These are phyloP conservation scores for Ramichloridium luteum DNA, from an alignment of 2,329 filamentous ascomycete species.

Conservation along the genomic window DNA sequence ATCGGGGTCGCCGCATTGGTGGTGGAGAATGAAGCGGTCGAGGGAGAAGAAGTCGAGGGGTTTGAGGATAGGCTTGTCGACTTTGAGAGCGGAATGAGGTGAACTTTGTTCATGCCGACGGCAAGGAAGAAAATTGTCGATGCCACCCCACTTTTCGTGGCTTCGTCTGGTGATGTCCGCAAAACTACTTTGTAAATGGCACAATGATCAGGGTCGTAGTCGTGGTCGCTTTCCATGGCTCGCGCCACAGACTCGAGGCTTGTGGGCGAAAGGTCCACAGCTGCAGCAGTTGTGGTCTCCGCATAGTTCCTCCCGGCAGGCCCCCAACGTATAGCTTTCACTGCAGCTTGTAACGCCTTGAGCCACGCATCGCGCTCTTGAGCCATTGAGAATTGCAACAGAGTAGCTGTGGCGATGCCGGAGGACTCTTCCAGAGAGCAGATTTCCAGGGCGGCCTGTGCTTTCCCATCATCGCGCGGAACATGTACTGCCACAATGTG, in stretches of 20 bases:
- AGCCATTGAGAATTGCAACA: constrained; percentile 51
- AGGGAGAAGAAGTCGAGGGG: constrained; percentile 37
- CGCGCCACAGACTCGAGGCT: constrained; percentile 51
- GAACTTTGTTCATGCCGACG: constrained; percentile 56
- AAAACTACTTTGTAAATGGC: constrained; percentile 58
- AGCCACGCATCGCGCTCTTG: constrained; percentile 57
- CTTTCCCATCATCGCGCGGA: constrained; percentile 54
- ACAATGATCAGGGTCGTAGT: constrained; percentile 57
- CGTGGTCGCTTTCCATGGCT: constrained; percentile 51
- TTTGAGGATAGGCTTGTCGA: constrained; percentile 41
- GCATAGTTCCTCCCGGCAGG: too few species aligned
- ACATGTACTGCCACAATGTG: constrained; percentile 57
- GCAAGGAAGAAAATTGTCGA: constrained; percentile 57
- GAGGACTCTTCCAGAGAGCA: constrained; percentile 55
- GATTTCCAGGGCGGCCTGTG: constrained; percentile 55
- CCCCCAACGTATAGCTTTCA: too few species aligned
- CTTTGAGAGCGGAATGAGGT: constrained; percentile 54
- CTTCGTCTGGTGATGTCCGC: constrained; percentile 34
- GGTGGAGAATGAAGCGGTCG: constrained; percentile 30
- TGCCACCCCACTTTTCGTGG: constrained; percentile 47
- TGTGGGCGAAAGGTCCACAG: constrained; percentile 45
- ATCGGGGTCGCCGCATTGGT: not conserved
- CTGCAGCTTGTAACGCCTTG: constrained; percentile 47
- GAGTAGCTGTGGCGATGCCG: constrained; percentile 48
- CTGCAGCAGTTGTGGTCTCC: too few species aligned